Evolutionary conservation across 306 rosid species (phyloP), one percentile per base, ranked within the genome.

Genomic region (peach (Prunus persica)): DNA sequence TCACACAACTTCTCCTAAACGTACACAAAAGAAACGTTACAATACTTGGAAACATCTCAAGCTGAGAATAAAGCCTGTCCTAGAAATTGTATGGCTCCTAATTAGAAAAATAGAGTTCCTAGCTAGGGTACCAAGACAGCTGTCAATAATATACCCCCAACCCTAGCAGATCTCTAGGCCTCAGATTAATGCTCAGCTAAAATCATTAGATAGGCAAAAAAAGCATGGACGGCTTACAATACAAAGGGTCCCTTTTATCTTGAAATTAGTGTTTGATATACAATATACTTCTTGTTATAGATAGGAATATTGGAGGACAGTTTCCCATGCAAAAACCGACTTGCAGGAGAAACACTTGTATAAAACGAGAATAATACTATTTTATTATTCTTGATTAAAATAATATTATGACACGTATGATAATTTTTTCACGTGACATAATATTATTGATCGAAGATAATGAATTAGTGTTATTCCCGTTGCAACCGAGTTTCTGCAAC

Each of bases 11-110:
- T 18, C 34, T 71, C 41, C 66, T 15, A 13, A 41, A 49, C 58
- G 24, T 50, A 38, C 51, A 56, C 54, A 8, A 72, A 72, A 72
- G 15, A 24, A 60, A 56, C 24, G 54, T 56, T 72, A 14, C 19
- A 72, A 72, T 38, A 72, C 20, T 63, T 56, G 76, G 25, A 72
- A 14, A 22, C 52, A 71, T 71, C 75, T 71, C 65, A 18, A 32
- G 20, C 65, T 71, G 65, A 52, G 51, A 55, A 71, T 71, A 52
- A 71, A 34, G 12, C 12, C 41, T 34, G 41, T 6, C 41, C 41
- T 6, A 34, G 41, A 49, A n/a, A 20, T n/a, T 22, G 5, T 43
- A 13, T 66, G 19, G 71, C 71, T 43, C 19, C 54, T 67, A 43
- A 20, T 49, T 49, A 60, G 58, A 2, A 30, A 70, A 14, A 34